phyloP scores from a whole-genome alignment of 1,139 yeast genomes.

The Candida anutae region DNA sequence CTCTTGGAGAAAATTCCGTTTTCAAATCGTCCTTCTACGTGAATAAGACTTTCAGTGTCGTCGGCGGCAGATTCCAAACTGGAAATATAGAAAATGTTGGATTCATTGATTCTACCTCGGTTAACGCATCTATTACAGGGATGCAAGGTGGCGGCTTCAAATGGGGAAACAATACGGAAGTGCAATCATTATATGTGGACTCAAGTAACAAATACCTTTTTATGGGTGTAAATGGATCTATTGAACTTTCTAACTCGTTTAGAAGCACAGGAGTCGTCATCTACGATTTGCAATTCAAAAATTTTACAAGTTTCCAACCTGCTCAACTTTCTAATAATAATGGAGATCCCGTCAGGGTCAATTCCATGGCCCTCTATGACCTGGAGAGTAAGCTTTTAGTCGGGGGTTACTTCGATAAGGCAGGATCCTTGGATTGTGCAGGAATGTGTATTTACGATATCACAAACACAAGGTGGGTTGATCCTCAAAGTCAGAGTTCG shows the following conservation, averaged over 20 bases:
- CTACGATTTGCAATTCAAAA: conserved; percentile 38
- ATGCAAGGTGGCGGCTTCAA: conserved; percentile 20
- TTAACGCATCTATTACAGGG: conserved; percentile 15
- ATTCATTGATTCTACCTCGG: conserved; percentile 29
- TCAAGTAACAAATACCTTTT: conserved; percentile 28
- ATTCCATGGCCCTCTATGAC: conserved; percentile 47
- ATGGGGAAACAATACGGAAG: conserved; percentile 27
- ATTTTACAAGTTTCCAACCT: conserved; percentile 42
- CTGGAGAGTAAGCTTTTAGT: conserved; percentile 48
- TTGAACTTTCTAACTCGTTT: conserved; percentile 13
- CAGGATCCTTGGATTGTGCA: conserved; percentile 53
- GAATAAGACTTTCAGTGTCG: conserved; percentile 41
- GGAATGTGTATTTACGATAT: conserved; percentile 65
- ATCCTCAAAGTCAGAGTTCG: conserved; percentile 32
- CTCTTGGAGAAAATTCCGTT: conserved; percentile 24
- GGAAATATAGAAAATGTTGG: conserved; percentile 20
- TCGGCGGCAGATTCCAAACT: conserved; percentile 42
- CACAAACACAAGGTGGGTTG: conserved; percentile 46
- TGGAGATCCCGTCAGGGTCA: conserved; percentile 31
- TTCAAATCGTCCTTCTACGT: conserved; percentile 35
- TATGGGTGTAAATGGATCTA: conserved; percentile 47
- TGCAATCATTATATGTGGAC: conserved; percentile 38
- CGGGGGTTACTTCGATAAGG: conserved; percentile 66
- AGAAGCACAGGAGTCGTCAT: conserved; percentile 41
- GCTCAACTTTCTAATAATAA: conserved; percentile 24